Evolutionary conservation across 108 stramenopile genomes (phyloP), one percentile per base, ranked within the genome.

Genomic region (Epithemia pelagica): DNA sequence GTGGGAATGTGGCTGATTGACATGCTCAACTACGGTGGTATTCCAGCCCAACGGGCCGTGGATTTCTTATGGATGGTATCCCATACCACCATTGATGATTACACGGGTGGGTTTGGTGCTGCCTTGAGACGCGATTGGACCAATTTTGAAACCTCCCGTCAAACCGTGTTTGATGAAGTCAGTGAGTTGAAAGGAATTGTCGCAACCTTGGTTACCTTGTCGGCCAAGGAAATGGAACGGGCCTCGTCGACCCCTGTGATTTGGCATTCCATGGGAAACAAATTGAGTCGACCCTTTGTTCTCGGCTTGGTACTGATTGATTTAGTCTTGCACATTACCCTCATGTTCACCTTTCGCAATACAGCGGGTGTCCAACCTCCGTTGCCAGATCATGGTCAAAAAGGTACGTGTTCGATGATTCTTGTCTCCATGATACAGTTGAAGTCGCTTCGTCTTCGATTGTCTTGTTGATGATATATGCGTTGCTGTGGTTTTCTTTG

Each of bases 1-100:
- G 51, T 71, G 23, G 71, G 71, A 10, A 59, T 59, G 29, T 77
- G 76, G 76, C 58, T 77, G 65, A 59, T 54, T 2, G 26, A 46
- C 32, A 77, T 77, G 76, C 32, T 72, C 1, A 65, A 52, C 8
- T 52, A 61, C 8, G 54, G 57, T 51, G 74, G 74, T 2, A 30
- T 32, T 0, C 61, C 74, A 0, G 59, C 68, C 29, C 24, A 64
- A 30, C 62, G 46, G 1, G 74, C 74, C 1, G 52, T 74, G 3
- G 74, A 74, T 61, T 74, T 53, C 31, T 56, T 74, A 20, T 22
- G 58, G n/a, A 5, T 31, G n/a, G 30, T 68, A 25, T 74, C 74
- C 26, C 20, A 52, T 5, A 18, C 59, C 52, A 69, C 59, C n/a
- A 23, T 57, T 2, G 51, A 57, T n/a, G 62, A 68, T 51, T 69